These are phyloP conservation scores for Neurospora tetrasperma DNA, from an alignment of 495 filamentous ascomycete species.

Conservation along the genomic window DNA sequence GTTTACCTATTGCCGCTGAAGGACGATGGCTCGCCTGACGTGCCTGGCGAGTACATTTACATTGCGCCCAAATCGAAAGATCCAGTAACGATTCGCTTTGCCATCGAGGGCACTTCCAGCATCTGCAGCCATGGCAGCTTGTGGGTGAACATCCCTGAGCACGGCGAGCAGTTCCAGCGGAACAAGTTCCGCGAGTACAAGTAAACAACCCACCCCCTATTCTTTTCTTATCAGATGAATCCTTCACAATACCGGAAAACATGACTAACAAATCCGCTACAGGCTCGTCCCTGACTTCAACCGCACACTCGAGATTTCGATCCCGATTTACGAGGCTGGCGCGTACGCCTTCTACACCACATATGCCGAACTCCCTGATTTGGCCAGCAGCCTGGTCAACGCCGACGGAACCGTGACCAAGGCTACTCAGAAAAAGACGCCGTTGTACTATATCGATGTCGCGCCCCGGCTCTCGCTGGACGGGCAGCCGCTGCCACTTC, in stretches of 20 bases:
- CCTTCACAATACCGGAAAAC: background rate
- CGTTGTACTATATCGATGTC: constrained; percentile 84
- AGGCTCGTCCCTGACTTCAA: constrained; percentile 91
- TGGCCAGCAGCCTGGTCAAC: constrained; percentile 47
- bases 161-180: constrained; percentile 62
- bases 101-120: constrained; percentile 91
- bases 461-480: constrained; percentile 69
- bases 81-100: constrained; percentile 74
- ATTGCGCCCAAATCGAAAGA: constrained; percentile 63
- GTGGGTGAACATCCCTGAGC: constrained; percentile 88
- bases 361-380: constrained; percentile 74
- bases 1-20: constrained; percentile 83
- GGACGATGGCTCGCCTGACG: constrained; percentile 84
- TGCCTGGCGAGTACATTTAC: constrained; percentile 84
- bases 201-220: constrained; percentile 34
- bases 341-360: constrained; percentile 95
- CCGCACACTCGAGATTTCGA: constrained; percentile 75
- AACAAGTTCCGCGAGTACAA: constrained; percentile 74
- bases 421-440: constrained; percentile 51
- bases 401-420: constrained; percentile 13
- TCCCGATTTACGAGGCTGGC: constrained; percentile 74
- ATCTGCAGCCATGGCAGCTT: constrained; percentile 88
- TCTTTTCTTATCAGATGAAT: background rate
- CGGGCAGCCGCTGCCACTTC: constrained; percentile 59
- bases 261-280: constrained; percentile 4